Conservation (phyloP, 352 stramenopile genomes). For the Globisporangium carolinianum region DNA sequence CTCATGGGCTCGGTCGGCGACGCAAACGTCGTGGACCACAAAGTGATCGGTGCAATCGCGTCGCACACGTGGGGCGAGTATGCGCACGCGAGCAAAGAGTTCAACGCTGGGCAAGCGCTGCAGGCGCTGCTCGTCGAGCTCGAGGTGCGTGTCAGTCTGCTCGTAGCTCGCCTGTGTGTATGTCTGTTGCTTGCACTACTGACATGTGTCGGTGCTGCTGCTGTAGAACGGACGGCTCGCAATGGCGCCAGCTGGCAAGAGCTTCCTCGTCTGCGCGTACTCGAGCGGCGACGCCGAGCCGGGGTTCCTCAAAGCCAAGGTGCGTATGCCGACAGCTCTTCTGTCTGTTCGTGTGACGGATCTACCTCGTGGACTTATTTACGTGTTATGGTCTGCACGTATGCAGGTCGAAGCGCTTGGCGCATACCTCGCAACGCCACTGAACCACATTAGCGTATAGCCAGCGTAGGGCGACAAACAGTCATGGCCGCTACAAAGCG, state of each 20-base stretch:
- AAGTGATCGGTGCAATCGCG: conserved; percentile 80
- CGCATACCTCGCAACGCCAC: conserved; percentile 47
- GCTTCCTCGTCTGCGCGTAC: conserved; percentile 76
- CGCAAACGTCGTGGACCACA: conserved; percentile 58
- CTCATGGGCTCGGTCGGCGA: conserved; percentile 70
- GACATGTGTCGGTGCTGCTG: neutral
- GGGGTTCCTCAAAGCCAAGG: conserved; percentile 73
- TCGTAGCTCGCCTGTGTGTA: neutral
- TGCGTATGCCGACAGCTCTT: conserved; percentile 7
- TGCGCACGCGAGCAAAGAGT: conserved; percentile 65
- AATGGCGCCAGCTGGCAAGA: conserved; percentile 57
- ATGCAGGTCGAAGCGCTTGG: conserved; percentile 53
- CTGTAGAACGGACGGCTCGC: conserved; percentile 45
- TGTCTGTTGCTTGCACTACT: neutral
- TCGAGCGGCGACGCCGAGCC: conserved; percentile 41
- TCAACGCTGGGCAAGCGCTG: conserved; percentile 42
- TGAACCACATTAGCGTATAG: conserved; percentile 72
- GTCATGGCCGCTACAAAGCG: neutral
- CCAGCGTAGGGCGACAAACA: neutral
- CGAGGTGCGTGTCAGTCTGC: conserved; percentile 23
- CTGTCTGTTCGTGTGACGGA: neutral
- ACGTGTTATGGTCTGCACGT: neutral
- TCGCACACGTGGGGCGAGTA: conserved; percentile 84
- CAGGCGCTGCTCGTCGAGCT: conserved; percentile 69
- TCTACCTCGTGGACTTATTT: neutral